Base-by-base conservation (phyloP, 2,329 filamentous ascomycete species). In the Penicillium polonicum region DNA sequence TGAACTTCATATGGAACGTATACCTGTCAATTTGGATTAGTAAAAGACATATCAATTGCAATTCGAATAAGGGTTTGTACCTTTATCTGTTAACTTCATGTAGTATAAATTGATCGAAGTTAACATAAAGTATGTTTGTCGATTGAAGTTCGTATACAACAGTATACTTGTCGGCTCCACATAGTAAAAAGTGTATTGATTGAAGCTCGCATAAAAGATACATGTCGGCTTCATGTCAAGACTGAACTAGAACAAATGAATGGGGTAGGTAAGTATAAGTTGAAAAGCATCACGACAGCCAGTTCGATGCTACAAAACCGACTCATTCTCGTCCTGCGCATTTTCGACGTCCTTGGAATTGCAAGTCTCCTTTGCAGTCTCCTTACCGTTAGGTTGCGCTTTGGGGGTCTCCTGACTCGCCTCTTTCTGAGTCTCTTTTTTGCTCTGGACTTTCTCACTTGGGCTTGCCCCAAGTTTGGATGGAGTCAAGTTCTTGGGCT, bases 391-490 rank as follows among this genome's bases (percentile, higher is more conserved):
- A 9, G 50, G 45, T 31, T 52, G 31, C 33, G 57, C 55, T 48
- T 65, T 61, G 13, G 57, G 51, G 2, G 50, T 68, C 21, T 68
- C 69, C 48, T 68, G 69, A 33, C 60, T 64, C 25, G 65, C 63
- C 35, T 61, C 57, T 45, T 62, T 60, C 39, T 64, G 48, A 10
- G 62, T 61, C 53, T 75, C 73, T 54, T 76, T 76, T 43, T 67
- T 69, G 50, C 72, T 64, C 48, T 67, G 72, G 43, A 76, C 57
- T 25, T 69, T 66, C 4, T 63, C 64, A 48, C 66, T 74, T 0
- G 72, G 73, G 38, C 70, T 75, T n/a, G 66, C 60, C 27, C 69
- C 61, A n/a, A 69, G 41, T 31, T 66, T 72, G 39, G 65, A 60
- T 31, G 63, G 56, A 41, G 59, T 52, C 25, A 29, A 42, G 4